Conservation (phyloP, 257 asterid genomes). For the Agastache rugosa region DNA sequence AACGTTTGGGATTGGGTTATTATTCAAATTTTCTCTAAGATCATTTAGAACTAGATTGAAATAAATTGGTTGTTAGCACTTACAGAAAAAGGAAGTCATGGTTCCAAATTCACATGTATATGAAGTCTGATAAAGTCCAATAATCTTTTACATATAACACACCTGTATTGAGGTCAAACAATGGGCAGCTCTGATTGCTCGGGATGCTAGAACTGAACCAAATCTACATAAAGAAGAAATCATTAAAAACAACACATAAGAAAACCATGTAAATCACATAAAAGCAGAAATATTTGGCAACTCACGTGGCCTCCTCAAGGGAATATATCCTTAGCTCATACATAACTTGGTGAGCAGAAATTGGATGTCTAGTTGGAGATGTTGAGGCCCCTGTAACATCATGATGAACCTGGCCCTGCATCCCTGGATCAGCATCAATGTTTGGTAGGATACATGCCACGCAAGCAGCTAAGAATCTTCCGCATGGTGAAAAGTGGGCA, state of each 20-base stretch:
- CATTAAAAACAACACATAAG: conserved; percentile 30
- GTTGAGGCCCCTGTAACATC: conserved; percentile 75
- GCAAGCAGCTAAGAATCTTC: conserved; percentile 94
- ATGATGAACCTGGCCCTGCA: conserved; percentile 69
- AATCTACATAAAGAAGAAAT: conserved; percentile 58
- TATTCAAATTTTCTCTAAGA: too few species aligned
- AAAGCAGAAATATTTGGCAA: conserved; percentile 23
- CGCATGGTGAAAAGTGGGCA: conserved; percentile 95
- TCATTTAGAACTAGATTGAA: too few species aligned
- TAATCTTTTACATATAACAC: conserved; percentile 36
- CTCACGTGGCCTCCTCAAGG: conserved; percentile 93
- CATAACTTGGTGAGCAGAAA: conserved; percentile 84
- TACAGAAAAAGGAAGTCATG: background rate
- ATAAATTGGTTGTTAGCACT: too few species aligned
- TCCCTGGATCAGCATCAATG: conserved; percentile 74
- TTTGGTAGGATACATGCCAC: conserved; percentile 90
- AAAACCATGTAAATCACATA: conserved; percentile 17
- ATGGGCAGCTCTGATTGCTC: conserved; percentile 98
- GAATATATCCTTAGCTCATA: conserved; percentile 95
- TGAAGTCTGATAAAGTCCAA: conserved; percentile 8
- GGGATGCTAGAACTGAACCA: conserved; percentile 82
- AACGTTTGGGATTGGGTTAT: too few species aligned
- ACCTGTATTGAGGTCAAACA: conserved; percentile 99
- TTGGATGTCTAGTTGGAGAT: conserved; percentile 97
- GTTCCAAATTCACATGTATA: background rate